Evolutionary conservation across 2,329 filamentous ascomycete genomes (phyloP).

Genomic region (Ramularia collo-cygni): DNA sequence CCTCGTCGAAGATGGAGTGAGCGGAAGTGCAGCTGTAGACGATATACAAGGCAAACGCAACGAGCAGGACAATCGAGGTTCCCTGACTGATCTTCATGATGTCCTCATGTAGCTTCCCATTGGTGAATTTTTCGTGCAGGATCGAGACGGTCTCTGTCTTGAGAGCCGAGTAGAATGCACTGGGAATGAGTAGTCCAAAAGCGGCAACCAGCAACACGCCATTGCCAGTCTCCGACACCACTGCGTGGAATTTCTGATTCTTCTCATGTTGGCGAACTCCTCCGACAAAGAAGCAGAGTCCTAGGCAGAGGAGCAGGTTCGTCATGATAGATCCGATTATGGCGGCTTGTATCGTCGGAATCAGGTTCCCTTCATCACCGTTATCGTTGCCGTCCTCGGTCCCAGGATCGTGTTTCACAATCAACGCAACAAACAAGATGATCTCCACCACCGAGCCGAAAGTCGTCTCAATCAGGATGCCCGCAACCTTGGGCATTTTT

Average conservation of each 20-base stretch:
- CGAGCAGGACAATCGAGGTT: constrained; percentile 62
- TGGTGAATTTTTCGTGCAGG: constrained; percentile 31
- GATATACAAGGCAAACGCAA: constrained; percentile 56
- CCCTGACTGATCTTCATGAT: constrained; percentile 62
- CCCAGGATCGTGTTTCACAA: constrained; percentile 33
- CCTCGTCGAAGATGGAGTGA: constrained; percentile 68
- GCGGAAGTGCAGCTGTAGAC: constrained; percentile 70
- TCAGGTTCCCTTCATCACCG: constrained; percentile 26
- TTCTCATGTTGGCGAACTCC: constrained; percentile 58
- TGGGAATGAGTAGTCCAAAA: constrained; percentile 41
- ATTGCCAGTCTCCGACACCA: constrained; percentile 70
- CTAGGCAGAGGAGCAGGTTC: constrained; percentile 68
- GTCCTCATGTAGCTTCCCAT: constrained; percentile 38
- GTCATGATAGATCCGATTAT: constrained; percentile 77
- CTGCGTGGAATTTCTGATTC: constrained; percentile 60
- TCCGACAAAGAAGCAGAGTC: constrained; percentile 68
- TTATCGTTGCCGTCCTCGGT: constrained; percentile 12
- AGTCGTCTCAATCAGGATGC: constrained; percentile 46
- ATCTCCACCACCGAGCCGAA: constrained; percentile 72
- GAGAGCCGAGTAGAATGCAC: constrained; percentile 46
- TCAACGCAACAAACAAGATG: constrained; percentile 69
- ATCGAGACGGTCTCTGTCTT: constrained; percentile 16
- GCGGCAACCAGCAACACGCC: constrained; percentile 70
- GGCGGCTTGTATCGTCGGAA: constrained; percentile 67
- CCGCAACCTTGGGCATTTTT: constrained; percentile 67